phyloP scores from a whole-genome alignment of 192 early-diverging fungal genomes.

The Backusella tarrabulga region DNA sequence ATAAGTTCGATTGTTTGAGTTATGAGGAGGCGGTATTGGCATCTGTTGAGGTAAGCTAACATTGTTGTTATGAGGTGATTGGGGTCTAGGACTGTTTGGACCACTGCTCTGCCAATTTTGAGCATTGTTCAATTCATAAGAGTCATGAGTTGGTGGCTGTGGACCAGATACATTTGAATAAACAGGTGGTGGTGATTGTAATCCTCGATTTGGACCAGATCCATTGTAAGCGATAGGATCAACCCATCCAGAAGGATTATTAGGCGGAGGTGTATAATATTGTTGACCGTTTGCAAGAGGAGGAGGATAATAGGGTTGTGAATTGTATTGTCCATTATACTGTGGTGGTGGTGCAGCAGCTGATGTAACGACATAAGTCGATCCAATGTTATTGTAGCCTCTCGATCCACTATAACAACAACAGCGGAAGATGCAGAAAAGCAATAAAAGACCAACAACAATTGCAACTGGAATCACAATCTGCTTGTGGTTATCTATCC shows the following conservation, averaged over 20 bases:
- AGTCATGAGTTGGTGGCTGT: neutral
- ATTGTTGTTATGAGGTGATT: neutral
- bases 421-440: conserved; percentile 31
- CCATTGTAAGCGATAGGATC: conserved; percentile 19
- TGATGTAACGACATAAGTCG: neutral
- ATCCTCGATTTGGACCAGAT: neutral
- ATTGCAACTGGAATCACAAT: conserved; percentile 46
- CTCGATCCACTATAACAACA: conserved; percentile 4
- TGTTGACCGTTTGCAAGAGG: neutral
- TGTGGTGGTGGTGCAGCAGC: neutral
- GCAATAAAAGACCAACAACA: conserved; percentile 37
- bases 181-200: conserved; percentile 14
- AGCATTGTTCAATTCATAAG: conserved; percentile 8
- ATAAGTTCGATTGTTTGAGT: neutral
- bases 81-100: neutral
- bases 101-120: neutral
- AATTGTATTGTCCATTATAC: neutral
- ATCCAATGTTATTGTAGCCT: conserved; percentile 4
- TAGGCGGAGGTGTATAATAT: conserved; percentile 1
- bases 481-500: conserved; percentile 44
- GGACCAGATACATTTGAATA: conserved; percentile 8
- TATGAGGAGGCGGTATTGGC: neutral
- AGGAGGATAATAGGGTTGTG: conserved; percentile 11
- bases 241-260: conserved; percentile 13
- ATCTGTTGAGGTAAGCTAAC: neutral